phyloP scores from a whole-genome alignment of 1,284 basidiomycete species.

The Ceratobasidium sp. region DNA sequence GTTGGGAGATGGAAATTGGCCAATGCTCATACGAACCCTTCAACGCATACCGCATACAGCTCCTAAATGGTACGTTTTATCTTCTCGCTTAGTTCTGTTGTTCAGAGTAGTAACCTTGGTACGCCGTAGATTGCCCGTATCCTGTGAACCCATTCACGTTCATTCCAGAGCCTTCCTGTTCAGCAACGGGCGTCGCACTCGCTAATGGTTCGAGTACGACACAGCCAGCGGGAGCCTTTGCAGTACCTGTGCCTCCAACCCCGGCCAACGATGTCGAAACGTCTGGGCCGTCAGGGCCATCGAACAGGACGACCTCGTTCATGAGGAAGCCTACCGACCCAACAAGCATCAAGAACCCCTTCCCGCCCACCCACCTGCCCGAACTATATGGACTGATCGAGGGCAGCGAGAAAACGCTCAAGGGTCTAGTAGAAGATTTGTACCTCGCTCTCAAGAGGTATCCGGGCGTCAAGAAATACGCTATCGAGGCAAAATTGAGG shows the following conservation, averaged over 20 bases:
- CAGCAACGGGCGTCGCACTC: slow-evolving; percentile 47
- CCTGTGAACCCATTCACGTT: slow-evolving; percentile 84
- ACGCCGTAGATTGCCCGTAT: slow-evolving; percentile 71
- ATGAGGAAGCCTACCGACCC: slow-evolving; percentile 25
- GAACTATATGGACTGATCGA: slow-evolving; percentile 44
- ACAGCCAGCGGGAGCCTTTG: slow-evolving; percentile 54
- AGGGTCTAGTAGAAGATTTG: slow-evolving; percentile 76
- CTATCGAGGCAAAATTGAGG: slow-evolving; percentile 80
- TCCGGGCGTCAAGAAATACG: slow-evolving; percentile 76
- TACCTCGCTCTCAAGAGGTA: slow-evolving; percentile 73
- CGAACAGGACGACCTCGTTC: slow-evolving; percentile 27
- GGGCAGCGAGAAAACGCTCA: slow-evolving; percentile 64
- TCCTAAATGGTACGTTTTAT: slow-evolving; percentile 76
- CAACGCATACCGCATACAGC: slow-evolving; percentile 74
- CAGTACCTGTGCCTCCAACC: slow-evolving; percentile 59
- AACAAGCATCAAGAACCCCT: slow-evolving; percentile 45
- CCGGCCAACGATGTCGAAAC: slow-evolving; percentile 15
- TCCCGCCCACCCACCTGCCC: slow-evolving; percentile 46
- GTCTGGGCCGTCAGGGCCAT: slow-evolving; percentile 4
- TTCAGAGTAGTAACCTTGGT: slow-evolving; percentile 14
- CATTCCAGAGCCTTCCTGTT: slow-evolving; percentile 64
- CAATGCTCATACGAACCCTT: slow-evolving; percentile 73
- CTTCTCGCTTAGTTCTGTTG: background rate
- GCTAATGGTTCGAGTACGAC: slow-evolving; percentile 49
- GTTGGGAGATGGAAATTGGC: slow-evolving; percentile 75